Conservation (phyloP, 805 yeast species). For the Deakozyma indianensis region DNA sequence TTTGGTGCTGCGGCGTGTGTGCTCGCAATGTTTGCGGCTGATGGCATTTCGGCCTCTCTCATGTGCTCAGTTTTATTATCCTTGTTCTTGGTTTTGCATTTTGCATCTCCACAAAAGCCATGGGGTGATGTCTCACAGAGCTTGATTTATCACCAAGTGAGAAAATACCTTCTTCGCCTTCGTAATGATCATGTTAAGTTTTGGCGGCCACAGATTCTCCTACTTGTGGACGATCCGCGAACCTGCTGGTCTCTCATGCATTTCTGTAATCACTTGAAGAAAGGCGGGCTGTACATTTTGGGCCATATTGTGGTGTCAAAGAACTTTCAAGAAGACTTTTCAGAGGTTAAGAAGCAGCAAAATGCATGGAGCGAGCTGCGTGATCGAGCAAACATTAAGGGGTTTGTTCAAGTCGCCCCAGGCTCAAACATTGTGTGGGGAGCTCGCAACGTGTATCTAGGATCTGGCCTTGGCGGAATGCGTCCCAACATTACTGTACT, state of each 20-base stretch:
- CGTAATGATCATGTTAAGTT: constrained; percentile 90
- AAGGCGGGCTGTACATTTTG: constrained; percentile 83
- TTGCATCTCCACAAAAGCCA: constrained; percentile 83
- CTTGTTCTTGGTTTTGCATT: constrained; percentile 69
- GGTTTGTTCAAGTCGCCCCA: constrained; percentile 83
- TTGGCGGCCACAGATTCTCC: constrained; percentile 92
- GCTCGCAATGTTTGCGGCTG: constrained; percentile 86
- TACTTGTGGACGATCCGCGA: constrained; percentile 83
- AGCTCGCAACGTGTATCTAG: constrained; percentile 76
- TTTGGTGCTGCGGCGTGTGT: constrained; percentile 58
- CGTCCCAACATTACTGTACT: constrained; percentile 86
- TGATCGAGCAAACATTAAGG: constrained; percentile 67
- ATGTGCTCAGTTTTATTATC: constrained; percentile 52
- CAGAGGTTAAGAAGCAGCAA: constrained; percentile 58
- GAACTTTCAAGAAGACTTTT: constrained; percentile 47
- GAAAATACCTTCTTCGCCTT: constrained; percentile 72
- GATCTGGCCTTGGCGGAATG: constrained; percentile 98
- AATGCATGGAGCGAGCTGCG: constrained; percentile 75
- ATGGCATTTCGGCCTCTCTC: constrained; percentile 73
- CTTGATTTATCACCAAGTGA: constrained; percentile 87
- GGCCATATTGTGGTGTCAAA: constrained; percentile 77
- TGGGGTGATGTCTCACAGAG: constrained; percentile 99
- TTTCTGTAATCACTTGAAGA: constrained; percentile 87
- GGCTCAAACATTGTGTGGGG: constrained; percentile 92
- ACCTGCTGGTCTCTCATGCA: constrained; percentile 83